A percentile compares a stretch with the other conserved stretches of the same genome.
Evolutionary conservation across 768 basidiomycete species (phyloP).

Genomic region (Multifurca ochricompacta): DNA sequence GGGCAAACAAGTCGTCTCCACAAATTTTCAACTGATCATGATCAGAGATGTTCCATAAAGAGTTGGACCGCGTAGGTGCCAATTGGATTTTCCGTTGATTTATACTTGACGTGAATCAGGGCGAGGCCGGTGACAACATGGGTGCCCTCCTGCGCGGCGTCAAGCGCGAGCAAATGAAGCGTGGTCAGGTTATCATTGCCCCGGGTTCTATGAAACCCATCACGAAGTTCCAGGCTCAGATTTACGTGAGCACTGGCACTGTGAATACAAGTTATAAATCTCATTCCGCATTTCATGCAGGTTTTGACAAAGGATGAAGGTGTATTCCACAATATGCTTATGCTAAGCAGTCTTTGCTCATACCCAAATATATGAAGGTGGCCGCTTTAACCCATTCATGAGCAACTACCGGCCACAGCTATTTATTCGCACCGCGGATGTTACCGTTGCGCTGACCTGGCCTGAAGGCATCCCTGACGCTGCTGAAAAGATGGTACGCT

Average conservation of each 20-base stretch:
- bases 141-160: conserved; percentile 93
- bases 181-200: conserved; percentile 85
- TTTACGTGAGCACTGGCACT: conserved; percentile 51
- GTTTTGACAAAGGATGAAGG: conserved; percentile 83
- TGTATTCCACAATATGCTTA: conserved; percentile 6
- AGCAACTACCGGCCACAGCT: conserved; percentile 91
- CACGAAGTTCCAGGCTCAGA: conserved; percentile 89
- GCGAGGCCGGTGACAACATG: conserved; percentile 99
- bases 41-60: conserved; percentile 99
- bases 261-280: neutral
- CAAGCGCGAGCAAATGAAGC: conserved; percentile 91
- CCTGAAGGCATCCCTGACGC: conserved; percentile 76
- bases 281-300: conserved; percentile 30
- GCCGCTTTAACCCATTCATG: conserved; percentile 89
- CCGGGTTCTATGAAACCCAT: conserved; percentile 91
- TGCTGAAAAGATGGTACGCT: conserved; percentile 75
- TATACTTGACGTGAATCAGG: conserved; percentile 34
- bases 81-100: neutral
- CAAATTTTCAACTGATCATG: neutral
- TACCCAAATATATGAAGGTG: conserved; percentile 32
- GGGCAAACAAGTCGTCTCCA: conserved; percentile 22
- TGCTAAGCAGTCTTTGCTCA: neutral
- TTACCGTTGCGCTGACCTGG: conserved; percentile 80
- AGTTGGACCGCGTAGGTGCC: conserved; percentile 74
- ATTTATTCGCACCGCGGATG: conserved; percentile 92